Base-by-base conservation (phyloP, 192 early-diverging fungal genomes). In the Coemansia aciculifera region DNA sequence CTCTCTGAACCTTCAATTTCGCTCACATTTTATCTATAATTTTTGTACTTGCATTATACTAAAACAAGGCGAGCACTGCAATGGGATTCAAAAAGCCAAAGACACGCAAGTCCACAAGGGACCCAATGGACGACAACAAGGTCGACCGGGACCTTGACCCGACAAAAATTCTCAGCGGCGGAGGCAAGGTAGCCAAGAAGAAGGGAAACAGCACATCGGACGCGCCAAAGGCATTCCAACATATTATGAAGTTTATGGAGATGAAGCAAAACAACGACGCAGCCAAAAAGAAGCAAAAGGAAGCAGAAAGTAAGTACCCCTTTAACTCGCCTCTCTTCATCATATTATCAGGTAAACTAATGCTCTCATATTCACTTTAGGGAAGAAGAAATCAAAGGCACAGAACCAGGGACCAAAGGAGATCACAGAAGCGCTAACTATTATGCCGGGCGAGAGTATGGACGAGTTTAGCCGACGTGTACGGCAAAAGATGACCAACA, bases 81-180 rank as follows among this genome's bases (percentile, higher is more conserved):
- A 81, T 81, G 79, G 74, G 79, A 29, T 81, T 81, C 63, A 76
- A 75, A 48, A 73, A 70, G 37, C 74, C 79, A 70, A 81, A 81
- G 71, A 65, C 67, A 10, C 29, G 31, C 38, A 76, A 76, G 65
- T 24, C 42, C 3, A 38, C 54, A 7, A 64, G 31, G 6, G 51
- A 63, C 32, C 70, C 63, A 31, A 59, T 63, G 2, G 68, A 70
- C 3, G 68, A 73, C n/a, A 71, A 69, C 51, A 62, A 68, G 9
- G 66, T 44, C 15, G 52, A 75, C 66, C 71, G 72, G 15, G 72
- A 83, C 59, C 67, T 78, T 11, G 75, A 77, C 24, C 81, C 81
- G 38, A 48, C 72, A 64, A 68, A 74, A 17, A 43, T 67, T 4
- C 49, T 77, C 4, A 78, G 69, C 63, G 81, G 81, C 12, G 81